Base-by-base conservation (phyloP, 768 basidiomycete genomes). In the Mycena maculata region DNA sequence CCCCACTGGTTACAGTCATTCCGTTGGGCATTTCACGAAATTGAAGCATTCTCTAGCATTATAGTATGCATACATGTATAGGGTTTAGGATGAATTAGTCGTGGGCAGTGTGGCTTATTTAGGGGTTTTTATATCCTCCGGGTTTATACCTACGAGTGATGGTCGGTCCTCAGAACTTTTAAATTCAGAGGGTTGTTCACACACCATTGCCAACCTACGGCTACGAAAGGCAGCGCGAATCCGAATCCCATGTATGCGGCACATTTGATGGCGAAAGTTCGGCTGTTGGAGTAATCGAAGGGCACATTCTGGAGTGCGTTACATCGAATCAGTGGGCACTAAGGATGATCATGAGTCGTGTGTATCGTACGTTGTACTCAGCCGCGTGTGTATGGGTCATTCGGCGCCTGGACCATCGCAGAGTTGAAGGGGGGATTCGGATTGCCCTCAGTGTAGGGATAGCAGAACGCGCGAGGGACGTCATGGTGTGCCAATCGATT, bases 261-360 rank as follows among this genome's bases (percentile, higher is more conserved):
- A 41, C 61, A 72, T 47, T 72, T 72, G 5, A 50, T 41, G 22
- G 73, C 70, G 38, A 70, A 74, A 16, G 42, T 39, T 27, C 61
- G 28, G 30, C 63, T 62, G 62, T 69, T 71, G 27, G 62, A 59
- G 54, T 62, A 70, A 44, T 70, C 54, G 47, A 74, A 74, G 11
- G 73, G 73, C 30, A 74, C 42, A 47, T 74, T 69, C 73, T 74
- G 33, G n/a, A n/a, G n/a, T n/a, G n/a, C n/a, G n/a, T n/a, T n/a
- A n/a, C n/a, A n/a, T n/a, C n/a, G n/a, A n/a, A n/a, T n/a, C n/a
- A n/a, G n/a, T n/a, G n/a, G n/a, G n/a, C n/a, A n/a, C n/a, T n/a
- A n/a, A n/a, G n/a, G n/a, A n/a, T n/a, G n/a, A 36, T 36, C 33
- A 36, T 13, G 33, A 13, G 13, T 13, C 8, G 33, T 6, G 13